Conservation (phyloP, 1,284 basidiomycete genomes). For the Mycena sp. region DNA sequence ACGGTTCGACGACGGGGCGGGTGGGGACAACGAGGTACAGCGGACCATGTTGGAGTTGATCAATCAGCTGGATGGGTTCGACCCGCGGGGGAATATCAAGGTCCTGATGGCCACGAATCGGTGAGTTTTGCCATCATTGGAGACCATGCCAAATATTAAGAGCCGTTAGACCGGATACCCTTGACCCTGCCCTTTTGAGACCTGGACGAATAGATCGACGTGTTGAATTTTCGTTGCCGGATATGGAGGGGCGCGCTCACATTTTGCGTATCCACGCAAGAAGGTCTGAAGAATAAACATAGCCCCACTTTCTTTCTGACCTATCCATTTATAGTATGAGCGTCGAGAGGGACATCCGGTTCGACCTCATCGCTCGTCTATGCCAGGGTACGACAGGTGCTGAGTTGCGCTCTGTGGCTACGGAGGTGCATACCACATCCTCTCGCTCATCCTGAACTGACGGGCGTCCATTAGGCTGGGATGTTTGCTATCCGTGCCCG, state of each 20-base stretch:
- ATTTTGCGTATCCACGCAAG: slow-evolving; percentile 98
- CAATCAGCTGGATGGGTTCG: slow-evolving; percentile 99
- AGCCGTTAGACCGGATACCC: slow-evolving; percentile 86
- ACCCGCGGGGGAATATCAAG: slow-evolving; percentile 98
- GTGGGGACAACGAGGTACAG: slow-evolving; percentile 99
- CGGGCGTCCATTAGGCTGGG: slow-evolving; percentile 71
- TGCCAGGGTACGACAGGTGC: slow-evolving; percentile 99
- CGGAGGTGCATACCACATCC: slow-evolving; percentile 73
- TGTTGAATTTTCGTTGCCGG: slow-evolving; percentile 95
- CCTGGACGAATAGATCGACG: slow-evolving; percentile 97
- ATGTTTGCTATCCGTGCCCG: slow-evolving; percentile 99
- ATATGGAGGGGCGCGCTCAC: slow-evolving; percentile 96
- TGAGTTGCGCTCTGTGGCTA: slow-evolving; percentile 95
- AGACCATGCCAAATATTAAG: slow-evolving; percentile 13
- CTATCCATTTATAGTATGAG: slow-evolving; percentile 79
- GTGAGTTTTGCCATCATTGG: slow-evolving; percentile 49
- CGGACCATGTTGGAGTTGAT: slow-evolving; percentile 99
- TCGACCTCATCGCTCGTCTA: slow-evolving; percentile 95
- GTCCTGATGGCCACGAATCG: slow-evolving; percentile 99
- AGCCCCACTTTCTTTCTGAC: background rate
- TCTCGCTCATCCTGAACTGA: slow-evolving; percentile 2
- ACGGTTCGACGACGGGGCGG: slow-evolving; percentile 98
- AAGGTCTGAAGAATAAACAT: slow-evolving; percentile 62
- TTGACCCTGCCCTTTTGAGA: slow-evolving; percentile 96
- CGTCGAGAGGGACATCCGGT: slow-evolving; percentile 96